These are phyloP conservation scores for Stentor coeruleus DNA, from an alignment of 73 alveolate genomes.

Conservation along the genomic window DNA sequence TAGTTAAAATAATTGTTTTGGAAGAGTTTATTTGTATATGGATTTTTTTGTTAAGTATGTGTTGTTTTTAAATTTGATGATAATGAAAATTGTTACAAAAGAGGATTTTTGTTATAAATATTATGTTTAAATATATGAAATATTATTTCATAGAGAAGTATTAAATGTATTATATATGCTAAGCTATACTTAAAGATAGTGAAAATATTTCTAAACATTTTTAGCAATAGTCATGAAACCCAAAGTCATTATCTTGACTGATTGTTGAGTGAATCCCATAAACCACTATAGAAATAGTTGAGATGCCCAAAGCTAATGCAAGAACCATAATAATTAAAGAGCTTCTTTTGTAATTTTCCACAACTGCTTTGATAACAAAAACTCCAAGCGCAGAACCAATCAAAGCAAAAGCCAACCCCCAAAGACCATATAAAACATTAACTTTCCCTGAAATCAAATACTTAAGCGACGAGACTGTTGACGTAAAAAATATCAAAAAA, in stretches of 20 bases:
- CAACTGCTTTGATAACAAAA: conserved; percentile 5
- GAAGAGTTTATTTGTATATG: too few species aligned
- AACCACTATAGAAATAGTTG: background rate
- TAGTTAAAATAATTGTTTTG: too few species aligned
- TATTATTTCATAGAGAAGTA: too few species aligned
- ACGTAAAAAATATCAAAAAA: conserved; percentile 59
- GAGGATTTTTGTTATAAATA: too few species aligned
- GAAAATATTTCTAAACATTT: too few species aligned
- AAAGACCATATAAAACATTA: conserved; percentile 44
- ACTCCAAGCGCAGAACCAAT: conserved; percentile 11
- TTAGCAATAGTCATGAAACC: background rate
- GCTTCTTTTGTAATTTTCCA: conserved; percentile 21
- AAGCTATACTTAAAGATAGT: too few species aligned
- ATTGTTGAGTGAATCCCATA: background rate
- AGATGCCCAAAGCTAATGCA: background rate
- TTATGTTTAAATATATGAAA: too few species aligned
- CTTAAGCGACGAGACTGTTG: conserved; percentile 55
- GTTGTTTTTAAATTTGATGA: too few species aligned
- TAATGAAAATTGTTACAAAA: too few species aligned
- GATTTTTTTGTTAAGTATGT: too few species aligned
- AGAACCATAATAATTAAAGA: background rate
- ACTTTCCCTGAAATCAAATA: conserved; percentile 55
- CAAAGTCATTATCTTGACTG: background rate
- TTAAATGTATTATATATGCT: too few species aligned
- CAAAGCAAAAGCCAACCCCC: background rate